Evolutionary conservation across 2,329 filamentous ascomycete species (phyloP).

Genomic region (Boeremia exigua): DNA sequence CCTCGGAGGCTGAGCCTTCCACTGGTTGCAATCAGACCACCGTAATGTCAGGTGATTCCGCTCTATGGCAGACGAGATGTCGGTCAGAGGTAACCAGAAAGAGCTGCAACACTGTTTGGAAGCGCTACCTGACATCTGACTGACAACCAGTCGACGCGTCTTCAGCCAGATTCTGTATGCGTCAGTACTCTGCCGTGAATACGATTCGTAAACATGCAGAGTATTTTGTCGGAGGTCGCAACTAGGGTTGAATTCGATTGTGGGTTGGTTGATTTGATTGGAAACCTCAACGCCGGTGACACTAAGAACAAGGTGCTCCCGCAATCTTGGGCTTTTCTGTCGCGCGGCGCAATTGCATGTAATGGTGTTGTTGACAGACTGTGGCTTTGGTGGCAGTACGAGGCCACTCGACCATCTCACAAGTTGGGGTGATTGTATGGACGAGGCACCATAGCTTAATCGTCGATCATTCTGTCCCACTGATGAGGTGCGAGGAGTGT

Average conservation of each 20-base stretch:
- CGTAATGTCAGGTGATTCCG: constrained; percentile 15
- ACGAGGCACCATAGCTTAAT: background rate
- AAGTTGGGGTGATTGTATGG: background rate
- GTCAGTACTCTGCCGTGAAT: background rate
- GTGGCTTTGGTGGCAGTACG: background rate
- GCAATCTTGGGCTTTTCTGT: too few relatives aligned
- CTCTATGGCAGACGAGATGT: constrained; percentile 11
- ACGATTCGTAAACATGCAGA: background rate
- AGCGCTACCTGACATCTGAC: constrained; percentile 8
- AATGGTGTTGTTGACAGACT: background rate
- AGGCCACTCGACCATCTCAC: background rate
- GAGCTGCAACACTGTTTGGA: constrained; percentile 19
- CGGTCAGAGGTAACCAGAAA: constrained; percentile 31
- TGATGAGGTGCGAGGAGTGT: background rate
- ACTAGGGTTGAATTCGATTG: background rate
- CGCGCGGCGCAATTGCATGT: background rate
- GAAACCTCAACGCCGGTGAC: background rate
- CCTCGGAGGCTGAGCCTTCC: constrained; percentile 14
- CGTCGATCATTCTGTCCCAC: background rate
- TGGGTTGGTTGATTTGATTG: background rate
- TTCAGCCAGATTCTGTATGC: constrained; percentile 10
- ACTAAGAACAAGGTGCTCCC: background rate
- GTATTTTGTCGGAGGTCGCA: background rate
- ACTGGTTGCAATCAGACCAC: constrained; percentile 35
- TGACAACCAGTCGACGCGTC: constrained; percentile 22